Percentiles rank a stretch among this genome's conserved stretches.
Conservation (phyloP, 257 asterid genomes). For the Coffea canephora region DNA sequence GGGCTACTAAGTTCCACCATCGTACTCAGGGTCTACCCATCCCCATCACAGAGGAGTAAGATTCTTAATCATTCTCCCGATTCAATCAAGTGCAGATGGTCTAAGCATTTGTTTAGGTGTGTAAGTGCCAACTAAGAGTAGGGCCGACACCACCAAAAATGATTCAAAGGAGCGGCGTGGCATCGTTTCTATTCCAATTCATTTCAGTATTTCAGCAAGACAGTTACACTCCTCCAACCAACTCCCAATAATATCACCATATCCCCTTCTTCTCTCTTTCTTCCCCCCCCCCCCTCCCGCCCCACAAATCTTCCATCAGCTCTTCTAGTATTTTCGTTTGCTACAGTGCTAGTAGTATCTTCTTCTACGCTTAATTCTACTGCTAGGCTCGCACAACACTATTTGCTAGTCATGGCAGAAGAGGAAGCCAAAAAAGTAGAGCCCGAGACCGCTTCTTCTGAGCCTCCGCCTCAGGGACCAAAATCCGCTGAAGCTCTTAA, state of each 20-base stretch:
- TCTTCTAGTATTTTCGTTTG: background rate
- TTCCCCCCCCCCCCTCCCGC: background rate
- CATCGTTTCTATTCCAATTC: background rate
- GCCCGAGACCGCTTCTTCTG: constrained; percentile 20
- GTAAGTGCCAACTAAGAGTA: constrained; percentile 6
- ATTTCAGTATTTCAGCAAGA: background rate
- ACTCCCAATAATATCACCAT: background rate
- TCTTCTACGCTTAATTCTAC: background rate
- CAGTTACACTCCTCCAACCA: constrained; percentile 21
- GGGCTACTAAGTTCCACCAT: too few species aligned
- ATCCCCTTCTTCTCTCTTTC: background rate
- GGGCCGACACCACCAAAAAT: constrained; percentile 2
- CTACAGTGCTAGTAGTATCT: background rate
- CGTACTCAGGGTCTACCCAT: too few species aligned
- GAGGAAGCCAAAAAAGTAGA: constrained; percentile 31
- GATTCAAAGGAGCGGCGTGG: background rate
- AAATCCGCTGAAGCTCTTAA: constrained; percentile 36
- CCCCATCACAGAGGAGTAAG: too few species aligned
- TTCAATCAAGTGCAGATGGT: background rate
- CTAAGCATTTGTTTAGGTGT: background rate
- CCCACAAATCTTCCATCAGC: background rate
- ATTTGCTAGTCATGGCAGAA: constrained; percentile 11
- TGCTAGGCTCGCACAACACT: background rate
- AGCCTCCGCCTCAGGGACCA: constrained; percentile 14
- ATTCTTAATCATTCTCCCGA: background rate